Conservation (phyloP, 352 stramenopile genomes). For the Thalassiosira mediterranea region DNA sequence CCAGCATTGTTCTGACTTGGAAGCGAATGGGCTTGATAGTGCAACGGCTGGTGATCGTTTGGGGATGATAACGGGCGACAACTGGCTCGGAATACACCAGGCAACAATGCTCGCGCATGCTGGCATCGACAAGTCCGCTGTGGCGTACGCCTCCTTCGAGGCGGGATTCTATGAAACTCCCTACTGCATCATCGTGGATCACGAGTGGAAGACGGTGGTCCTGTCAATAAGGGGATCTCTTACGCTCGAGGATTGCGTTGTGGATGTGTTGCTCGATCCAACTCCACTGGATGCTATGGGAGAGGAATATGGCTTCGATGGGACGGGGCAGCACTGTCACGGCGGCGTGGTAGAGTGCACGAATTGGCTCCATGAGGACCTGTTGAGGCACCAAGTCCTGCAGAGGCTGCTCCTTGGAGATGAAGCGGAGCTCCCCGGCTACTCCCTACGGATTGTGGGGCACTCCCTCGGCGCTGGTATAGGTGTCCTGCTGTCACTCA, state of each 20-base stretch:
- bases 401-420: background rate
- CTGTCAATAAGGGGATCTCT: constrained; percentile 25
- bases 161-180: constrained; percentile 26
- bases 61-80: constrained; percentile 62
- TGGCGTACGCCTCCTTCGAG: constrained; percentile 28
- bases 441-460: constrained; percentile 28
- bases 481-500: constrained; percentile 26
- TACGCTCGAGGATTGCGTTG: constrained; percentile 36
- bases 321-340: constrained; percentile 13
- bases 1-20: constrained; percentile 14
- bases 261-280: constrained; percentile 20
- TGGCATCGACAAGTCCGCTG: constrained; percentile 60
- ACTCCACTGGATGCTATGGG: constrained; percentile 21
- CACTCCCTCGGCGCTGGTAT: constrained; percentile 35
- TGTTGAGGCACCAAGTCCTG: constrained; percentile 67
- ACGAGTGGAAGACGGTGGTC: constrained; percentile 23
- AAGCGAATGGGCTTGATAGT: background rate
- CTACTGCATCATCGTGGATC: constrained; percentile 46
- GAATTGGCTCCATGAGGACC: constrained; percentile 50
- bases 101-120: constrained; percentile 69
- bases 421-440: constrained; percentile 12
- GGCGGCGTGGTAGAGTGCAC: constrained; percentile 25
- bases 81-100: constrained; percentile 74
- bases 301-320: constrained; percentile 32
- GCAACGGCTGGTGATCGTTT: constrained; percentile 7